phyloP scores from a whole-genome alignment of 2,329 filamentous ascomycete genomes.

The Zymoseptoria passerinii region DNA sequence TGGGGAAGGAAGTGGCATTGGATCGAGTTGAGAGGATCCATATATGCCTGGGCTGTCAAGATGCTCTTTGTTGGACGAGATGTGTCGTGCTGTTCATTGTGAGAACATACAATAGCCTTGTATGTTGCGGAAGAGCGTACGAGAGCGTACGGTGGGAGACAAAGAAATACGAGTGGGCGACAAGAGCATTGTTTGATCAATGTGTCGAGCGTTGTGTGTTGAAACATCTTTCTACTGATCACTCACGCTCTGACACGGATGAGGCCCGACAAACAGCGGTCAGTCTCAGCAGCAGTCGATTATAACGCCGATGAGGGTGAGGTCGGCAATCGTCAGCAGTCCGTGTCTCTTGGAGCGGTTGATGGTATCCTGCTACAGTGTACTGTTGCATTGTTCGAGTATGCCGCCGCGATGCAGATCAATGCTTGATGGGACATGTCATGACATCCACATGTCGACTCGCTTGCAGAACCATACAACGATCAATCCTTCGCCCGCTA shows the following conservation, averaged over 20 bases:
- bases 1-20: neutral
- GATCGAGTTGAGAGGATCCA: neutral
- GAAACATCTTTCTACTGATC: neutral
- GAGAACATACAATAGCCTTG: neutral
- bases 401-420: too few relatives aligned
- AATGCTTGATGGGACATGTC: neutral
- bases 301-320: too few relatives aligned
- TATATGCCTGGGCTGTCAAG: neutral
- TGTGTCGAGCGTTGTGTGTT: neutral
- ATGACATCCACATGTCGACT: neutral
- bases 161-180: neutral
- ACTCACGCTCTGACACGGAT: neutral
- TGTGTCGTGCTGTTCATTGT: neutral
- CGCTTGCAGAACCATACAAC: neutral
- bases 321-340: too few relatives aligned
- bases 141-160: neutral
- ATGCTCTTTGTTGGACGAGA: neutral
- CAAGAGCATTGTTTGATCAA: neutral
- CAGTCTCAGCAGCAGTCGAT: neutral
- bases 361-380: too few relatives aligned
- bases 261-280: neutral
- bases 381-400: too few relatives aligned
- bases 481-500: neutral
- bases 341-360: too few relatives aligned
- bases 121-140: neutral